These are phyloP conservation scores for Colletotrichum australisinense DNA, from an alignment of 2,329 filamentous ascomycete species.

Conservation along the genomic window DNA sequence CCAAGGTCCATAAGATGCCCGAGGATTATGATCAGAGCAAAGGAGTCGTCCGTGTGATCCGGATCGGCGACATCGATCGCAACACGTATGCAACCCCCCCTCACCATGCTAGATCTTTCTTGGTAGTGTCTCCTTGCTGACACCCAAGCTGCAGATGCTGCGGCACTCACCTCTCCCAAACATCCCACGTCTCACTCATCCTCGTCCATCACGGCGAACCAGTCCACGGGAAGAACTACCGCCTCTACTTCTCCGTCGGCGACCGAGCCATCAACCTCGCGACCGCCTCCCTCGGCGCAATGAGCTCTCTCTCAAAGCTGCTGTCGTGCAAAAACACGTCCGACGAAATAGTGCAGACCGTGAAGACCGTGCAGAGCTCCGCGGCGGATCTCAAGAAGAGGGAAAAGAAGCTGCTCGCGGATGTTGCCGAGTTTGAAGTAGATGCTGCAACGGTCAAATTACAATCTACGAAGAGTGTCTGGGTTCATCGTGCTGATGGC, in stretches of 20 bases:
- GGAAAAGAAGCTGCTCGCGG: constrained; percentile 43
- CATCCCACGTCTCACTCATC: constrained; percentile 45
- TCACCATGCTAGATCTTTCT: neutral
- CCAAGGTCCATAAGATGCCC: constrained; percentile 39
- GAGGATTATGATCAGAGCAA: constrained; percentile 45
- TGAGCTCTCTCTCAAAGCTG: constrained; percentile 40
- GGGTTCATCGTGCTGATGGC: constrained; percentile 40
- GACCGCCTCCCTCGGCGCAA: constrained; percentile 38
- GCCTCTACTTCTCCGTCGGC: constrained; percentile 43
- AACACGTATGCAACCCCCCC: constrained; percentile 40
- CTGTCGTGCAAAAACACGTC: constrained; percentile 40
- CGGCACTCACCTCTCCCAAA: constrained; percentile 45
- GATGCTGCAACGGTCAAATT: constrained; percentile 38
- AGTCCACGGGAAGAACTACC: constrained; percentile 46
- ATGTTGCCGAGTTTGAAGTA: constrained; percentile 44
- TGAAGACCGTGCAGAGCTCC: constrained; percentile 33
- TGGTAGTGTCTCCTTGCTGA: neutral
- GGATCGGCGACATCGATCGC: constrained; percentile 44
- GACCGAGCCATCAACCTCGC: constrained; percentile 43
- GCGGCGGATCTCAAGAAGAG: constrained; percentile 38
- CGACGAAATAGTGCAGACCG: constrained; percentile 37
- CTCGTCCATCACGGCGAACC: constrained; percentile 42
- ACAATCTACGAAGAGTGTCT: constrained; percentile 36
- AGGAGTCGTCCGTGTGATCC: constrained; percentile 43
- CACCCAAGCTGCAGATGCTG: constrained; percentile 37